Evolutionary conservation across 2,329 filamentous ascomycete species (phyloP).

Genomic region (Periconia sp.): DNA sequence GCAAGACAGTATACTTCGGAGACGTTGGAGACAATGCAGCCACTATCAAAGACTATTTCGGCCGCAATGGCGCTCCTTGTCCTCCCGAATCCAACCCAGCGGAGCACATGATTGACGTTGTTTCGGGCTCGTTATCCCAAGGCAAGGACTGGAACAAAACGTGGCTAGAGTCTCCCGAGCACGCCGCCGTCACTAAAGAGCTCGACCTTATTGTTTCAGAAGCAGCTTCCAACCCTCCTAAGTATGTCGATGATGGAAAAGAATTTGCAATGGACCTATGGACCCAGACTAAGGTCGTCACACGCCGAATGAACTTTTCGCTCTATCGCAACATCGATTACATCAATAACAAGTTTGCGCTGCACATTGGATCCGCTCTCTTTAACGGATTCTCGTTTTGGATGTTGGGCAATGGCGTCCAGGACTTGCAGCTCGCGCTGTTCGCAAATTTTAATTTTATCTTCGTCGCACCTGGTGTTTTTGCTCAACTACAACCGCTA

Average conservation of each 20-base stretch:
- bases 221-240: slow-evolving; percentile 32
- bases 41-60: slow-evolving; percentile 62
- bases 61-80: slow-evolving; percentile 59
- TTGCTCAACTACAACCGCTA: slow-evolving; percentile 49
- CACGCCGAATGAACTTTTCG: slow-evolving; percentile 26
- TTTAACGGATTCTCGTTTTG: slow-evolving; percentile 38
- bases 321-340: slow-evolving; percentile 34
- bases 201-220: slow-evolving; percentile 45
- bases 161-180: slow-evolving; percentile 46
- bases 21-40: slow-evolving; percentile 75
- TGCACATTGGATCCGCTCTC: slow-evolving; percentile 30
- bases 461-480: slow-evolving; percentile 48
- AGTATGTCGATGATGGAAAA: slow-evolving; percentile 48
- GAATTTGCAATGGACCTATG: slow-evolving; percentile 37
- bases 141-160: slow-evolving; percentile 52
- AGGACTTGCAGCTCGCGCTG: slow-evolving; percentile 50
- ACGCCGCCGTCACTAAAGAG: slow-evolving; percentile 32
- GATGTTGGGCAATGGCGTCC: slow-evolving; percentile 29
- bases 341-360: slow-evolving; percentile 31
- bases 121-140: slow-evolving; percentile 41
- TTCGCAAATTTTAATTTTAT: slow-evolving; percentile 59
- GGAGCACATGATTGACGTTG: slow-evolving; percentile 83
- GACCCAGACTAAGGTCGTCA: slow-evolving; percentile 31
- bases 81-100: slow-evolving; percentile 58
- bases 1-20: slow-evolving; percentile 82